A percentile compares a stretch with the other conserved stretches of the same genome.
Evolutionary conservation across 2,329 filamentous ascomycete species (phyloP).

Genomic region (Paraconiothyrium brasiliense): DNA sequence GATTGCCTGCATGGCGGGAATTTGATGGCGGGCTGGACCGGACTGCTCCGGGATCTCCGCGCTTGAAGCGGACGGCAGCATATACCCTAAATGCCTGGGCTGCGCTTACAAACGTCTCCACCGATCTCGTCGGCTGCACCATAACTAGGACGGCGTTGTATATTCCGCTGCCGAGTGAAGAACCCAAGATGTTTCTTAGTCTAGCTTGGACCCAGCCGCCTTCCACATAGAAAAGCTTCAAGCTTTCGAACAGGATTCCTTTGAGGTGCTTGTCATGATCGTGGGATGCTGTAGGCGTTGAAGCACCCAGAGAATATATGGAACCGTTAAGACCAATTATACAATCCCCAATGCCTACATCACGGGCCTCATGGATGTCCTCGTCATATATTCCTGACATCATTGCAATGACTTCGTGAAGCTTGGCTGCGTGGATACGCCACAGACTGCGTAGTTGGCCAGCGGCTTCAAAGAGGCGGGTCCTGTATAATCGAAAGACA

Average conservation of each 20-base stretch:
- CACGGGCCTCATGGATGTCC: neutral
- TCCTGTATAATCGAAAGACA: neutral
- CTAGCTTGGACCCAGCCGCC: neutral
- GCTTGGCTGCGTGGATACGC: neutral
- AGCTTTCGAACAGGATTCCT: neutral
- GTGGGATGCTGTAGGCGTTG: neutral
- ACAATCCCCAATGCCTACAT: neutral
- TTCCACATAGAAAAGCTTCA: neutral
- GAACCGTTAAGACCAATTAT: neutral
- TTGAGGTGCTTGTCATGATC: neutral
- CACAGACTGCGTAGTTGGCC: neutral
- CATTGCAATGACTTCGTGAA: neutral
- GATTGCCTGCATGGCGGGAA: neutral
- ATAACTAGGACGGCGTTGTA: neutral
- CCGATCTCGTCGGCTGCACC: neutral
- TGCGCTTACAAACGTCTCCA: neutral
- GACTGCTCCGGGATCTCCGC: neutral
- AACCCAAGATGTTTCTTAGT: neutral
- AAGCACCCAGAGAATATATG: neutral
- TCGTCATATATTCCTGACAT: neutral
- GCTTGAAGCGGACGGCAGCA: neutral
- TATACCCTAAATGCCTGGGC: neutral
- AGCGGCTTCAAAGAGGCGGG: neutral
- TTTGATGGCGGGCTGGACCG: neutral
- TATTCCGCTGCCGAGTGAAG: neutral